Conservation (phyloP, 257 asterid species). For the Solanum arcanum region DNA sequence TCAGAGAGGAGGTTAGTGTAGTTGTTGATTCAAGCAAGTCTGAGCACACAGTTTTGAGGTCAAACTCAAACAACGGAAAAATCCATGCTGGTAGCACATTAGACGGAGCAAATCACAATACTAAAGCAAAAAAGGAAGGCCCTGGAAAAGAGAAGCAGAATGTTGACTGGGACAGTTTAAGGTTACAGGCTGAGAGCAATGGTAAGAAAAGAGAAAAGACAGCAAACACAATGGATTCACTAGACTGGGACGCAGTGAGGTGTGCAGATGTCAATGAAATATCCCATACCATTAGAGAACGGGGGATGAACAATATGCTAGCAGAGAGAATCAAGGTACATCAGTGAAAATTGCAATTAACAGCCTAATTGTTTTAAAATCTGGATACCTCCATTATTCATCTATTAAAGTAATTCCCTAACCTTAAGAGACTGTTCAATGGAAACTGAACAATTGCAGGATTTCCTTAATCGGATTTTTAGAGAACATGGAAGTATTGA, state of each 20-base stretch:
- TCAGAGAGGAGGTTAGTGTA: slow-evolving; percentile 31
- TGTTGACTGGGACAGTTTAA: slow-evolving; percentile 61
- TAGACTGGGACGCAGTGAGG: slow-evolving; percentile 92
- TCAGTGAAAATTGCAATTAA: background rate
- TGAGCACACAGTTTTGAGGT: background rate
- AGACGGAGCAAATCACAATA: slow-evolving; percentile 6
- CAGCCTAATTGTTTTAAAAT: background rate
- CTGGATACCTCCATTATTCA: background rate
- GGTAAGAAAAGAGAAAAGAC: slow-evolving; percentile 49
- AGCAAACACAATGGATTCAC: slow-evolving; percentile 56
- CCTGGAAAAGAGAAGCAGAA: slow-evolving; percentile 40
- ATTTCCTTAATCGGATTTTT: slow-evolving; percentile 69
- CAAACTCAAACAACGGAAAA: slow-evolving; percentile 18
- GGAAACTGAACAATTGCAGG: slow-evolving; percentile 37
- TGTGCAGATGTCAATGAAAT: slow-evolving; percentile 74
- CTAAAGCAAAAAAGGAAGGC: slow-evolving; percentile 36
- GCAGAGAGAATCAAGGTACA: slow-evolving; percentile 87
- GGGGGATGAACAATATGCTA: slow-evolving; percentile 96
- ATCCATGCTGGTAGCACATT: slow-evolving; percentile 11
- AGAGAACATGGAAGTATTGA: slow-evolving; percentile 83
- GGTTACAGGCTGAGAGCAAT: slow-evolving; percentile 32
- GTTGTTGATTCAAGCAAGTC: slow-evolving; percentile 12
- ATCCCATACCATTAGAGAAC: slow-evolving; percentile 73
- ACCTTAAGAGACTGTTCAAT: background rate
- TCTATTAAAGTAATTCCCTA: background rate